Conservation (phyloP, 2,329 filamentous ascomycete genomes). For the Penicillium sp. region DNA sequence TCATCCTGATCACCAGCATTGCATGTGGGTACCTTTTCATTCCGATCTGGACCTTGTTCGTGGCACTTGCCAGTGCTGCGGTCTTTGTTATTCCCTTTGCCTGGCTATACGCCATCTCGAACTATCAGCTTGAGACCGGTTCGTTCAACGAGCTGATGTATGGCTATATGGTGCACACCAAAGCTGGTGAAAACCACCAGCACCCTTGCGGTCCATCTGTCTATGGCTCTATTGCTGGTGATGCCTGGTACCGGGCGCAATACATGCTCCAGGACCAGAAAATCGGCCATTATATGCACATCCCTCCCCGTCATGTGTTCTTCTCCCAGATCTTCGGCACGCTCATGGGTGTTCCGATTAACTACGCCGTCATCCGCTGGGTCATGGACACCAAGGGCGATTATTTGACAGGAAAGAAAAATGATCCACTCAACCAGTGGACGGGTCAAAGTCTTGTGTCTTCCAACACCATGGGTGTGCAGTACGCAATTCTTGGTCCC, state of each 20-base stretch:
- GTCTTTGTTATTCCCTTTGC: slow-evolving; percentile 54
- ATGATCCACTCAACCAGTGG: slow-evolving; percentile 57
- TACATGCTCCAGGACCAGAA: slow-evolving; percentile 59
- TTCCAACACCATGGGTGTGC: slow-evolving; percentile 53
- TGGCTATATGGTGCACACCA: slow-evolving; percentile 52
- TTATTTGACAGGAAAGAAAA: slow-evolving; percentile 48
- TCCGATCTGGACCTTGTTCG: slow-evolving; percentile 56
- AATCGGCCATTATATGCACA: slow-evolving; percentile 61
- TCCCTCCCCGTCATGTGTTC: slow-evolving; percentile 56
- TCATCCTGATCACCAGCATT: slow-evolving; percentile 50
- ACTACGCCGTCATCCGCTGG: slow-evolving; percentile 59
- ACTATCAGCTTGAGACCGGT: slow-evolving; percentile 51
- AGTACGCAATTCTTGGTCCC: slow-evolving; percentile 55
- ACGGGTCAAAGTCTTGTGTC: slow-evolving; percentile 52
- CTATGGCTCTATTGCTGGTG: slow-evolving; percentile 56
- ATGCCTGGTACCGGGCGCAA: slow-evolving; percentile 57
- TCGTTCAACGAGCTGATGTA: slow-evolving; percentile 58
- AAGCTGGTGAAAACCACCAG: slow-evolving; percentile 47
- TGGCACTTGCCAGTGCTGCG: slow-evolving; percentile 53
- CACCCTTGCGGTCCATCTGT: slow-evolving; percentile 56
- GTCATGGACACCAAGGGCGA: slow-evolving; percentile 54
- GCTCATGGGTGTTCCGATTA: slow-evolving; percentile 55
- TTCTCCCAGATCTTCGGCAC: slow-evolving; percentile 58
- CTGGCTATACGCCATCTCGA: slow-evolving; percentile 58
- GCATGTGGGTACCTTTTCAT: slow-evolving; percentile 53